These are phyloP conservation scores for Gonapodya sp. DNA, from an alignment of 192 early-diverging fungal genomes.

Conservation along the genomic window DNA sequence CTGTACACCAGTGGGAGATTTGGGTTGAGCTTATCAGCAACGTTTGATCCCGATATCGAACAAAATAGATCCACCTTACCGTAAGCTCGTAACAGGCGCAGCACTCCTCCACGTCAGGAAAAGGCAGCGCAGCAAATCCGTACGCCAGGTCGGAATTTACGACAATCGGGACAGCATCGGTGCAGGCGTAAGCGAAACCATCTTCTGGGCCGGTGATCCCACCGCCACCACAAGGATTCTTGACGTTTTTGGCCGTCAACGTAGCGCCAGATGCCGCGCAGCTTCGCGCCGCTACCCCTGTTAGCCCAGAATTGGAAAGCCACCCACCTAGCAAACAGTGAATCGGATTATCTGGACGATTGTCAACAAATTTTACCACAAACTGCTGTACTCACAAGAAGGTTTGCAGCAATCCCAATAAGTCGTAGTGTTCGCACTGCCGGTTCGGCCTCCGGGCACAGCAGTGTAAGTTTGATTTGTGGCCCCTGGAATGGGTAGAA, in stretches of 20 bases:
- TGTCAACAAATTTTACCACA: background rate
- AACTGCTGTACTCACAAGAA: background rate
- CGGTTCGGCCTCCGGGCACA: background rate
- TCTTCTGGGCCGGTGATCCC: background rate
- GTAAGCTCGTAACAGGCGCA: constrained; percentile 14
- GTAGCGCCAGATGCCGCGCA: constrained; percentile 7
- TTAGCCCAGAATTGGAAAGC: constrained; percentile 5
- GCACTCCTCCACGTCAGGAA: constrained; percentile 6
- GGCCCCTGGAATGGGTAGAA: too few species aligned
- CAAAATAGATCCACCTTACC: background rate
- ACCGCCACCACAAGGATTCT: constrained; percentile 7
- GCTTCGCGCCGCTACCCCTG: background rate
- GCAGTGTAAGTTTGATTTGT: background rate
- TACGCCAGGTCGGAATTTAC: constrained; percentile 6
- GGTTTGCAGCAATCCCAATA: constrained; percentile 17
- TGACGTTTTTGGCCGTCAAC: background rate
- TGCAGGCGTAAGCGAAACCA: constrained; percentile 13
- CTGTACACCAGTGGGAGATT: background rate
- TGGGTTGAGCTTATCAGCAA: background rate
- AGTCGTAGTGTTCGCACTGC: constrained; percentile 9
- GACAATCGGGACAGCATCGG: constrained; percentile 4
- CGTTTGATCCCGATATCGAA: background rate
- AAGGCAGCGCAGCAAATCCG: constrained; percentile 14
- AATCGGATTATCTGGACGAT: background rate
- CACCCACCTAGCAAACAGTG: background rate